Evolutionary conservation across 73 alveolate genomes (phyloP), one percentile per base, ranked within the genome.

Genomic region (Paramecium sonneborni): DNA sequence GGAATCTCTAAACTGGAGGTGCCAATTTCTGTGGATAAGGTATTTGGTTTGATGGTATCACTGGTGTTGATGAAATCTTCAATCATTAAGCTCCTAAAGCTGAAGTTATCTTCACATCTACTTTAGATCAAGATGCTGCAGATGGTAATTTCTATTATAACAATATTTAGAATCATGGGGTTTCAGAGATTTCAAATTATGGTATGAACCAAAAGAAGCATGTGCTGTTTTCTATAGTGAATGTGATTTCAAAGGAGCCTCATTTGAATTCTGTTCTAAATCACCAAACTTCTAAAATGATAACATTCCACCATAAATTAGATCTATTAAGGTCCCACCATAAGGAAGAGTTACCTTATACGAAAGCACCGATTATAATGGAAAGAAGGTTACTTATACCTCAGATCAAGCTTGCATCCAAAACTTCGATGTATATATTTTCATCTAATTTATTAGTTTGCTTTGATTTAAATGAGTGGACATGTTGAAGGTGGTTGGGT

Each of bases 241-340:
- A 46, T 79, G 90, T 20, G 90, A 79, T 24, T 79, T 4, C 72
- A 79, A 79, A 24, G 90, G 90, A 43, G 90, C 90, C 4, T 39
- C 90, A 43, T 79, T 79, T 23, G 90, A 79, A 39, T 79, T 79
- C 90, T 79, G 90, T 7, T 32, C 90, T 21, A 79, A 79, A 39
- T 79, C 90, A 43, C 90, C 90, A 79, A 79, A 79, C 52, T 79
- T 79, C 90, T 44, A 38, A 21, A 79, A 79, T 21, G 90, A 79
- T 48, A 79, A 44, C 35, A 46, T 79, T 44, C 90, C 90, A 20
- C 90, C 90, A 10, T 39, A 43, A 24, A 79, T 79, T 9, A 79
- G 90, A 79, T 79, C 90, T 28, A 79, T 79, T 37, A 79, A 34
- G 43, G 74, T 79, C 15, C 90, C 90, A 79, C 90, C 90, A 4